A percentile compares a stretch with the other conserved stretches of the same genome.
phyloP scores from a whole-genome alignment of 2,329 filamentous ascomycete genomes.

The Lachnellula subtilissima region DNA sequence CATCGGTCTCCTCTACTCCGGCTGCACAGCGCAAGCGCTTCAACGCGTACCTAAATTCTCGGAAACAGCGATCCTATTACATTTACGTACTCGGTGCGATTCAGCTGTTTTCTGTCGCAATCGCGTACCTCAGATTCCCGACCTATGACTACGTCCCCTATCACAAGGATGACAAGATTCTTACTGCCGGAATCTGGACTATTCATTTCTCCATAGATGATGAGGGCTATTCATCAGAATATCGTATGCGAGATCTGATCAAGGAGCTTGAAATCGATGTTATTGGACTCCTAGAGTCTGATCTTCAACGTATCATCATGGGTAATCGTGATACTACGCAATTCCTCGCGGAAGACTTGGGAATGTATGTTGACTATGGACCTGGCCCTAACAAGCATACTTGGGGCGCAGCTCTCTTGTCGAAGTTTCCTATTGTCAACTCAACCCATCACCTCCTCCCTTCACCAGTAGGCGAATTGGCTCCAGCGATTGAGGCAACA shows the following conservation, averaged over 20 bases:
- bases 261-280: conserved; percentile 96
- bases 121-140: conserved; percentile 88
- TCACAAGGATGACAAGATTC: conserved; percentile 77
- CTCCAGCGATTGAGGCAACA: conserved; percentile 94
- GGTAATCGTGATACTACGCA: conserved; percentile 96
- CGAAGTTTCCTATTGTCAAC: conserved; percentile 96
- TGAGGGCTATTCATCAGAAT: conserved; percentile 97
- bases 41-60: conserved; percentile 39
- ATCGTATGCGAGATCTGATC: conserved; percentile 85
- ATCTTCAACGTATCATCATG: conserved; percentile 98
- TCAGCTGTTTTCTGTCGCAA: conserved; percentile 72
- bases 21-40: conserved; percentile 31
- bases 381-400: conserved; percentile 99
- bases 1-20: conserved; percentile 46
- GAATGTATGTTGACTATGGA: conserved; percentile 98
- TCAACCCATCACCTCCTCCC: conserved; percentile 94
- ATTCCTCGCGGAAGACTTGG: conserved; percentile 89
- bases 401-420: conserved; percentile 88
- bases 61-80: conserved; percentile 56
- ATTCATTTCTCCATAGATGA: conserved; percentile 98
- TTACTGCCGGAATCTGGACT: conserved; percentile 97
- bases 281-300: conserved; percentile 87
- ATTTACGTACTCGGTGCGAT: conserved; percentile 68
- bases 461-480: conserved; percentile 88
- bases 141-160: conserved; percentile 88